phyloP scores from a whole-genome alignment of 2,329 filamentous ascomycete species.

The Penicillium sp. region DNA sequence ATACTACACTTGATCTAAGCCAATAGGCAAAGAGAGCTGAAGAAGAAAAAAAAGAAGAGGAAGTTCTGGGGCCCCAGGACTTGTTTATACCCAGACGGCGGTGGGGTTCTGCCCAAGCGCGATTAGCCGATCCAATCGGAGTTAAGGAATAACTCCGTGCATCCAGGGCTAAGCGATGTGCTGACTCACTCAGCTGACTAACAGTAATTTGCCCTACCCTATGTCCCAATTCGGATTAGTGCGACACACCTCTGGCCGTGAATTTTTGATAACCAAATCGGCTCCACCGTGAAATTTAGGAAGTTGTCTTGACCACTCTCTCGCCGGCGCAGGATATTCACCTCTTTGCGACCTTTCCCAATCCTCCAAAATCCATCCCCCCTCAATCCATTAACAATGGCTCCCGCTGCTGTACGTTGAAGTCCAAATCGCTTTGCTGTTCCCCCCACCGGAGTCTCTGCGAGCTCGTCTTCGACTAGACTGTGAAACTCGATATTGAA shows the following conservation, averaged over 20 bases:
- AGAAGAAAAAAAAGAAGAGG: slow-evolving; percentile 46
- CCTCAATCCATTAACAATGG: slow-evolving; percentile 65
- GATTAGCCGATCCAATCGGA: slow-evolving; percentile 6
- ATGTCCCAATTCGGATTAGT: slow-evolving; percentile 23
- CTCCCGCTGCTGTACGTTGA: slow-evolving; percentile 80
- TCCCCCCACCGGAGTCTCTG: slow-evolving; percentile 53
- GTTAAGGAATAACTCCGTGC: accelerated
- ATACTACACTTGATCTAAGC: slow-evolving; percentile 96
- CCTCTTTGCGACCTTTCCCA: slow-evolving; percentile 69
- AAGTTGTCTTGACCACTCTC: slow-evolving; percentile 31
- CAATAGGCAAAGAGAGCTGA: slow-evolving; percentile 55
- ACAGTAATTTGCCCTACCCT: background rate
- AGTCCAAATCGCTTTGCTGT: slow-evolving; percentile 82
- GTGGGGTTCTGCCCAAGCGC: background rate
- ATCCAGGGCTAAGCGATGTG: background rate
- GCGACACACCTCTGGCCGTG: slow-evolving; percentile 22
- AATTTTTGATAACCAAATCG: slow-evolving; percentile 18
- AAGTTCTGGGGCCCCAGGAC: slow-evolving; percentile 21
- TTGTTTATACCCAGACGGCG: slow-evolving; percentile 32
- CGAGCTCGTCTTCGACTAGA: slow-evolving; percentile 1
- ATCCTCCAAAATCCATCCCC: slow-evolving; percentile 29
- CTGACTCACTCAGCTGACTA: background rate
- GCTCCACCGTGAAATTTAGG: slow-evolving; percentile 28
- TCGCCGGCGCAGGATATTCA: slow-evolving; percentile 79
- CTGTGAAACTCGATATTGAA: slow-evolving; percentile 18